These are phyloP conservation scores for Pythium sukuiense DNA, from an alignment of 352 stramenopile species.

Conservation along the genomic window DNA sequence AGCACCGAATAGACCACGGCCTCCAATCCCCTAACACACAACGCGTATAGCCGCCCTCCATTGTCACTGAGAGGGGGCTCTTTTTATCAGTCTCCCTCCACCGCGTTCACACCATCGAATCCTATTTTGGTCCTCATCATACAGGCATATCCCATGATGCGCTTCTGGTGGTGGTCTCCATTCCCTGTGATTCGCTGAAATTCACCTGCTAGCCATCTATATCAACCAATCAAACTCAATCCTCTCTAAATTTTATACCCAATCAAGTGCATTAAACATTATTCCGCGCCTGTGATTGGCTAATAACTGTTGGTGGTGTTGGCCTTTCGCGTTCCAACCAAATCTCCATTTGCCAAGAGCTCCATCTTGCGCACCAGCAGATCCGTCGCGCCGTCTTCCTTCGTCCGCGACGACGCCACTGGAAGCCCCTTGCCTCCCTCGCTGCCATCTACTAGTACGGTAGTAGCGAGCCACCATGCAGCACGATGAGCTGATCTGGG, in stretches of 20 bases:
- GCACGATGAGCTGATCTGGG: constrained; percentile 99
- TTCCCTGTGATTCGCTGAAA: constrained; percentile 7
- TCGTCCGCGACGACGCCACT: neutral
- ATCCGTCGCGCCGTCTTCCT: neutral
- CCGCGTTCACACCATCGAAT: too few relatives aligned
- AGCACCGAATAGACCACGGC: constrained; percentile 15
- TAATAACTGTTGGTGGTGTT: constrained; percentile 31
- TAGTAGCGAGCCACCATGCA: constrained; percentile 63
- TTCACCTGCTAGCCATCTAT: neutral
- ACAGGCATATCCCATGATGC: neutral
- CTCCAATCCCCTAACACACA: neutral
- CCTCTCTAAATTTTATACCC: neutral
- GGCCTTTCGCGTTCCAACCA: constrained; percentile 34
- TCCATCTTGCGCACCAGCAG: constrained; percentile 2
- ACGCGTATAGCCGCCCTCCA: neutral
- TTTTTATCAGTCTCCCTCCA: neutral
- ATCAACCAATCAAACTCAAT: neutral
- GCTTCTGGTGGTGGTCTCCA: neutral
- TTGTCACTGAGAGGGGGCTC: neutral
- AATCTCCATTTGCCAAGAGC: constrained; percentile 27
- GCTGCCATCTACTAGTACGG: neutral
- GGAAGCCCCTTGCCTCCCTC: neutral
- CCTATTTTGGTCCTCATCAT: too few relatives aligned
- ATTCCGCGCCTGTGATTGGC: constrained; percentile 14
- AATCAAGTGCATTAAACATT: neutral